Evolutionary conservation across 352 stramenopile genomes (phyloP).

Genomic region (Pythium aquatile): DNA sequence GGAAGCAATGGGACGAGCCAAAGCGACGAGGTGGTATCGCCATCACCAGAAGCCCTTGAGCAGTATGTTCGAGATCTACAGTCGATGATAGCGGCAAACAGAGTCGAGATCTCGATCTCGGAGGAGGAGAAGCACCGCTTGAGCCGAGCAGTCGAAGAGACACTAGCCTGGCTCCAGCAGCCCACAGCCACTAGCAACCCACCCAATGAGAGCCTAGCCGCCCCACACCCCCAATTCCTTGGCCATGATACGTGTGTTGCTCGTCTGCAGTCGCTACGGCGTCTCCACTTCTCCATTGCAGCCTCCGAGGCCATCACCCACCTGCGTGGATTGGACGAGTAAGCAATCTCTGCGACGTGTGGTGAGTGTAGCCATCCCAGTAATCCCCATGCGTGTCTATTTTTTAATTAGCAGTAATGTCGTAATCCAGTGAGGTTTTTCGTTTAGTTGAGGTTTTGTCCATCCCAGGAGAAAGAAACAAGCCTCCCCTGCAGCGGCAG

Average conservation of each 20-base stretch:
- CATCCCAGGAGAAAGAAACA: constrained; percentile 3
- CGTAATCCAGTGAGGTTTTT: constrained; percentile 1
- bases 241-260: not conserved
- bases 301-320: constrained; percentile 14
- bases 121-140: constrained; percentile 12
- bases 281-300: constrained; percentile 17
- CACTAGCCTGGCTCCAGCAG: constrained; percentile 12
- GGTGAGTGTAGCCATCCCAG: constrained; percentile 1
- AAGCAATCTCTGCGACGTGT: not conserved
- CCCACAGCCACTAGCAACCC: not conserved
- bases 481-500: not conserved
- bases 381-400: not conserved
- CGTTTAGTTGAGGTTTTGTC: not conserved
- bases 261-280: constrained; percentile 13
- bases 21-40: not conserved
- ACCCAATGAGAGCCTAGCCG: not conserved
- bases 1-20: not conserved
- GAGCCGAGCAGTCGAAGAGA: constrained; percentile 15
- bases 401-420: not conserved
- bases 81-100: constrained; percentile 10
- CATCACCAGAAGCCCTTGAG: not conserved
- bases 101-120: constrained; percentile 13
- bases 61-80: constrained; percentile 10
- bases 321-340: constrained; percentile 1
- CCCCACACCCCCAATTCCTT: not conserved